phyloP scores from a whole-genome alignment of 2,329 filamentous ascomycete genomes.

The Venturia pyrina region DNA sequence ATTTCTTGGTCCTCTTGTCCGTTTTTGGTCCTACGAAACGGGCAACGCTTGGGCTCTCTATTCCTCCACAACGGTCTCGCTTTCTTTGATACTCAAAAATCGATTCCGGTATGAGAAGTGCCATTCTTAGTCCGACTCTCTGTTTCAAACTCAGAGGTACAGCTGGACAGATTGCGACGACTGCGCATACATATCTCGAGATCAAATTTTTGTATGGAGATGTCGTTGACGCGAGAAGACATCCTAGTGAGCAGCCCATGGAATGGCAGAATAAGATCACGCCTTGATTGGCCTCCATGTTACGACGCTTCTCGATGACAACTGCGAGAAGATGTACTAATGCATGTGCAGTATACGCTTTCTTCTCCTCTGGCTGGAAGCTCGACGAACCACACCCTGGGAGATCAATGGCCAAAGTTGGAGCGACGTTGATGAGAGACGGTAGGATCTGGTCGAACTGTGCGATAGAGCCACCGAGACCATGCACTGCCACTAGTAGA shows the following conservation, averaged over 20 bases:
- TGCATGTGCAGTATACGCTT: conserved; percentile 69
- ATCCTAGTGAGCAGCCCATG: conserved; percentile 74
- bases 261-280: conserved; percentile 81
- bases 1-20: conserved; percentile 52
- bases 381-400: conserved; percentile 79
- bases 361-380: conserved; percentile 61
- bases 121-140: background rate
- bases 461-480: conserved; percentile 80
- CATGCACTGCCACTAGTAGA: conserved; percentile 83
- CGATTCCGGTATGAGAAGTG: conserved; percentile 35
- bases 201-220: conserved; percentile 44
- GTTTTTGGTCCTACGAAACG: conserved; percentile 64
- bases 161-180: conserved; percentile 74
- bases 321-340: conserved; percentile 64
- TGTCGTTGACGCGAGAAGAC: conserved; percentile 55
- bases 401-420: conserved; percentile 80
- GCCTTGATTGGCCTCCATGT: conserved; percentile 41
- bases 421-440: conserved; percentile 71
- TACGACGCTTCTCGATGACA: conserved; percentile 63
- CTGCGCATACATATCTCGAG: conserved; percentile 57
- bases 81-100: conserved; percentile 67
- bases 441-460: conserved; percentile 77
- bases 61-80: conserved; percentile 71
- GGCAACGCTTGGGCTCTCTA: conserved; percentile 65
- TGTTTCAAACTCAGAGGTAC: conserved; percentile 50